Conservation (phyloP, 2,329 filamentous ascomycete species). For the Penicillium vulpinum region DNA sequence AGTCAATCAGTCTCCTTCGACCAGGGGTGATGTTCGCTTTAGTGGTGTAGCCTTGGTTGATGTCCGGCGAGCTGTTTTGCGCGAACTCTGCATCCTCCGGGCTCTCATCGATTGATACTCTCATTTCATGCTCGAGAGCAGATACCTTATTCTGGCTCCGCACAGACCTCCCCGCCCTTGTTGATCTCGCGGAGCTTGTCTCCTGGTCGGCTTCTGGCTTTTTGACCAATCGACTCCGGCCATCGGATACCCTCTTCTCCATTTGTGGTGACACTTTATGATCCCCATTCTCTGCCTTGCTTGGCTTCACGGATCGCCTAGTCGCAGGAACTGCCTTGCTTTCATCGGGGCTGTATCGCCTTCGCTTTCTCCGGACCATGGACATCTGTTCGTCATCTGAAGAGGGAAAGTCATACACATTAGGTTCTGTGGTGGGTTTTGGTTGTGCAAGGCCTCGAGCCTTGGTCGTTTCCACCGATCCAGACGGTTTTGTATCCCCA, state of each 20-base stretch:
- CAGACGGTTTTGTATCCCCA: slow-evolving; percentile 1
- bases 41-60: not conserved
- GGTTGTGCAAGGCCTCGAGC: not conserved
- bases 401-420: slow-evolving; percentile 29
- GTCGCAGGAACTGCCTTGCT: not conserved
- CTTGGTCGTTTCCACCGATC: not conserved
- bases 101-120: not conserved
- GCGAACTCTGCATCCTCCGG: not conserved
- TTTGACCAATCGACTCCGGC: not conserved
- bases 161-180: not conserved
- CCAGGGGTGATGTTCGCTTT: slow-evolving; percentile 19
- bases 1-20: slow-evolving; percentile 40
- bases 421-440: slow-evolving; percentile 5
- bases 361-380: slow-evolving; percentile 23
- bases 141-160: not conserved
- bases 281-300: not conserved
- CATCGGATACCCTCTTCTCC: not conserved
- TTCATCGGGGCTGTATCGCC: slow-evolving; percentile 10
- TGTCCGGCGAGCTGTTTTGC: not conserved
- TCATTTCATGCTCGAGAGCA: not conserved
- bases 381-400: slow-evolving; percentile 28
- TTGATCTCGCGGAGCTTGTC: not conserved
- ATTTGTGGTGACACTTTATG: not conserved
- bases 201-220: not conserved
- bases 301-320: not conserved